Conservation (phyloP, 2,329 filamentous ascomycete species). For the Pseudohalonectria lignicola region DNA sequence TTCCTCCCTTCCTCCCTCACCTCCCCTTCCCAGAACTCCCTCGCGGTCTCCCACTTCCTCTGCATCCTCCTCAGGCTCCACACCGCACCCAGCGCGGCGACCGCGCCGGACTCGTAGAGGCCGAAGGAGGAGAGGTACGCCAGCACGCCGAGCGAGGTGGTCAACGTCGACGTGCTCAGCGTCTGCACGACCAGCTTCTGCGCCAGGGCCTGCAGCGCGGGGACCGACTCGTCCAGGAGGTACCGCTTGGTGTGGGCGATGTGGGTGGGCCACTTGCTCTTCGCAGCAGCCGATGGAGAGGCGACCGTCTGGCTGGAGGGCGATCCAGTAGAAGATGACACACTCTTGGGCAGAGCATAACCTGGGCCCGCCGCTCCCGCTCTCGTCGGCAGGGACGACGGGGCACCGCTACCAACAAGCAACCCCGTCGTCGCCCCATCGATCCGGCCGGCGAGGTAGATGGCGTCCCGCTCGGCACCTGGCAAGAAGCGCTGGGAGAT, state of each 20-base stretch:
- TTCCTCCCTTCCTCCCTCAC: slow-evolving; percentile 58
- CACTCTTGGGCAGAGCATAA: not conserved
- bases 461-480: slow-evolving; percentile 67
- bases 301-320: not conserved
- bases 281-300: not conserved
- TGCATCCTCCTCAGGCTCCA: slow-evolving; percentile 50
- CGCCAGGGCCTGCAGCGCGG: slow-evolving; percentile 60
- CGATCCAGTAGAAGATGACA: slow-evolving; percentile 1
- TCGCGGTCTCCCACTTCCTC: slow-evolving; percentile 49
- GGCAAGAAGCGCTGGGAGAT: slow-evolving; percentile 67
- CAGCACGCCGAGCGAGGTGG: slow-evolving; percentile 40
- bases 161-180: slow-evolving; percentile 58
- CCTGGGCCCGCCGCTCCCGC: too few species aligned
- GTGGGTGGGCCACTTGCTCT: slow-evolving; percentile 57
- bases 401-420: too few species aligned
- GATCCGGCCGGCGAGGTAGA: slow-evolving; percentile 65
- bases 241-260: slow-evolving; percentile 62
- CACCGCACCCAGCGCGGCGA: slow-evolving; percentile 49
- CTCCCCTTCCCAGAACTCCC: slow-evolving; percentile 52
- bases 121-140: slow-evolving; percentile 45
- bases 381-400: too few species aligned
- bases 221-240: slow-evolving; percentile 55
- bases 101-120: slow-evolving; percentile 50
- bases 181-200: slow-evolving; percentile 68
- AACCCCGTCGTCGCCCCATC: not conserved